These are phyloP conservation scores for Cercospora zeae-maydis DNA, from an alignment of 2,329 filamentous ascomycete species.

Conservation along the genomic window DNA sequence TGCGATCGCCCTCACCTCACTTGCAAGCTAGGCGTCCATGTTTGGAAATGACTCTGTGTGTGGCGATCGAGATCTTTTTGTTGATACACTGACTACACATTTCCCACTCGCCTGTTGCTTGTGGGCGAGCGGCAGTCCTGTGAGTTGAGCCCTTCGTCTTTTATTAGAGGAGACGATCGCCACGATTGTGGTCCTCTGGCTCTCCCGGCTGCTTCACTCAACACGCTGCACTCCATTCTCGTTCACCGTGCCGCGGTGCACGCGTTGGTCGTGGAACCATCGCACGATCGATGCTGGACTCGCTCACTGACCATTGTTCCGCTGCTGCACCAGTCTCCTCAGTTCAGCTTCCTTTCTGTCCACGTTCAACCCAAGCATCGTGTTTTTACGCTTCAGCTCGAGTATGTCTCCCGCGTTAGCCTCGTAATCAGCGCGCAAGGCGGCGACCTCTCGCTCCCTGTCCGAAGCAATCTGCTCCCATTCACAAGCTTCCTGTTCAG, in stretches of 20 bases:
- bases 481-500: neutral
- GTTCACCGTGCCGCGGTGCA: neutral
- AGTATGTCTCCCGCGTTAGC: neutral
- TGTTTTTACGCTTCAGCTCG: constrained; percentile 8
- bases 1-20: neutral
- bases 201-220: neutral
- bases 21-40: neutral
- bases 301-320: neutral
- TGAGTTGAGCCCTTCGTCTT: neutral
- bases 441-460: constrained; percentile 7
- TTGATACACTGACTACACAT: neutral
- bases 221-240: neutral
- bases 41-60: neutral
- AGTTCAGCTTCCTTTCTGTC: constrained; percentile 5
- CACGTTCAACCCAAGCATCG: neutral
- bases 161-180: neutral
- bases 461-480: neutral
- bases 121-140: neutral
- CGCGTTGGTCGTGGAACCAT: neutral
- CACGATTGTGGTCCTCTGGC: neutral
- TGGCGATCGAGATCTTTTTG: neutral
- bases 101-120: neutral
- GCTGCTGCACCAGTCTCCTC: neutral
- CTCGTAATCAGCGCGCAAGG: neutral
- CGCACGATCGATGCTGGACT: neutral